phyloP scores from a whole-genome alignment of 2,329 filamentous ascomycete genomes.

The Akanthomyces dipterigenus region DNA sequence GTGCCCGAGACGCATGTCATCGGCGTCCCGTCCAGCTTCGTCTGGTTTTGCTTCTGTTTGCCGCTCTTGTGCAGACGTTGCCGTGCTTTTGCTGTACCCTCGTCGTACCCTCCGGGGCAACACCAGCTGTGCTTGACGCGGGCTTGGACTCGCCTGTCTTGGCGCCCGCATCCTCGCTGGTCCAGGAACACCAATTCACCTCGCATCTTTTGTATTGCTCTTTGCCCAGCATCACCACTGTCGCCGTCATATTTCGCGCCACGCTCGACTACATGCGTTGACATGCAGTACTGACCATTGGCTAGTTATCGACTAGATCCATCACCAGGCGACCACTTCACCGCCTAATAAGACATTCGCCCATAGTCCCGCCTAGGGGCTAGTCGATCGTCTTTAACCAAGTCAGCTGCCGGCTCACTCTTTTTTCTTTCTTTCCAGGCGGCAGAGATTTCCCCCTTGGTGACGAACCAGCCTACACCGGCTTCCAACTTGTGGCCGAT shows the following conservation, averaged over 20 bases:
- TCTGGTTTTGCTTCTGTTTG: slow-evolving; percentile 2
- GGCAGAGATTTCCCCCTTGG: neutral
- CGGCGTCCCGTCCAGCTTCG: neutral
- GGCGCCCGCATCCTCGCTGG: neutral
- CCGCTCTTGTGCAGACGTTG: neutral
- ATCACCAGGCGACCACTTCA: slow-evolving; percentile 1
- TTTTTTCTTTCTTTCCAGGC: neutral
- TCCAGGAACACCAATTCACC: neutral
- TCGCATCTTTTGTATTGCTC: neutral
- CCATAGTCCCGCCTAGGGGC: slow-evolving; percentile 4
- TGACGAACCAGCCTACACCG: neutral
- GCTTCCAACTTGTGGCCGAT: neutral
- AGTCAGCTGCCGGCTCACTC: neutral
- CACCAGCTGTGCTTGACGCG: neutral
- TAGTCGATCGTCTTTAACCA: neutral
- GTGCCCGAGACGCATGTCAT: slow-evolving; percentile 9
- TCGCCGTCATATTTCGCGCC: neutral
- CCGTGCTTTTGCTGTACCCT: slow-evolving; percentile 2
- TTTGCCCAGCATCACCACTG: neutral
- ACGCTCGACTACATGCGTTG: neutral
- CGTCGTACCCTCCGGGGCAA: neutral
- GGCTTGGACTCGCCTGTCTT: neutral
- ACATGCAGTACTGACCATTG: neutral
- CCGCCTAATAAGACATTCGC: slow-evolving; percentile 9
- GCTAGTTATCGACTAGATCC: slow-evolving; percentile 1